Evolutionary conservation across 2,329 filamentous ascomycete species (phyloP), one percentile per base, ranked within the genome.

Genomic region (Penicillium corylophilum): DNA sequence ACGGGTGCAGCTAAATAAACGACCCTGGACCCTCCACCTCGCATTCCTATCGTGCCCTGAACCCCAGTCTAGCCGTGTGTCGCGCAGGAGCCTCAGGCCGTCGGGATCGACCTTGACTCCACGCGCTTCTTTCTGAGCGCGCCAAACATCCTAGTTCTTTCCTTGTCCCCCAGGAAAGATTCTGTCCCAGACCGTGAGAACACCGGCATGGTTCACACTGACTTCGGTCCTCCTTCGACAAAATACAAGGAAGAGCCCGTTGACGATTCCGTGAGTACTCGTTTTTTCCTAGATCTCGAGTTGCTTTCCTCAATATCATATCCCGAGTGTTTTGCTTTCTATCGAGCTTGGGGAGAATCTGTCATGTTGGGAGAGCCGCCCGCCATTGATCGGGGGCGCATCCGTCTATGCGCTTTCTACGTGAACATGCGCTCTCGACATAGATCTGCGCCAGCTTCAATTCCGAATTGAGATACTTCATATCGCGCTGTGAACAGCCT

Each of bases 221-320:
- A 72, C 63, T 66, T 73, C 54, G 68, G 63, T 62, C 68, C 68
- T 64, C 61, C 65, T 53, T 53, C 68, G 43, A 55, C 71, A 55
- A 74, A 70, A 57, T 78, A 77, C 71, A 79, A 79, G 70, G 74
- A 78, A 67, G 75, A 78, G 55, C 68, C 74, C 43, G 58, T 66
- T 51, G 73, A 73, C 53, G 74, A 78, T 70, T 69, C 75, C 59
- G 77, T 79, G 70, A 77, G 76, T 75, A 40, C 31, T 35, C 45
- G n/a, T 49, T 28, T 45, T 53, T 54, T 59, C 48, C 20, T 49
- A 49, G 40, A 44, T 38, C 5, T 45, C 22, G 41, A 38, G 44
- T 48, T 45, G 38, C 35, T 39, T 56, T 51, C 44, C 53, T 54
- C 49, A 55, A 55, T 62, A 63, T 64, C 56, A 60, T 60, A 60